Conservation (phyloP, 129 eudicot genomes). For the Pulicaria dysenterica region DNA sequence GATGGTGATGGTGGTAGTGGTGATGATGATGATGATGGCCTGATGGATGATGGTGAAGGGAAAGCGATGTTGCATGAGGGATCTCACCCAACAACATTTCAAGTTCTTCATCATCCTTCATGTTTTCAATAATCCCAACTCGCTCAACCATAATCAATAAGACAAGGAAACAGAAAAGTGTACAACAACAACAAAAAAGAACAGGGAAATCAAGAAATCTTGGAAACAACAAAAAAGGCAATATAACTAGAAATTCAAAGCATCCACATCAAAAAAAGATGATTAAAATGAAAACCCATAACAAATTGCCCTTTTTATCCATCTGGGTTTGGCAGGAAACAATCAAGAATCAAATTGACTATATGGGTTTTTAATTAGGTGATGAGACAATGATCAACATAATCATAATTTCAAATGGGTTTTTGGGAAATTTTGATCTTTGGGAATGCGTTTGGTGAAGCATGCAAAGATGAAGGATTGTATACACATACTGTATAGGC, state of each 20-base stretch:
- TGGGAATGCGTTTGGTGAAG: constrained; percentile 64
- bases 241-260: constrained; percentile 34
- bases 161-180: constrained; percentile 25
- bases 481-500: constrained; percentile 32
- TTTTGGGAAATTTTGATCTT: constrained; percentile 37
- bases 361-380: constrained; percentile 32
- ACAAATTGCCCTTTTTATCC: constrained; percentile 42
- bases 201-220: constrained; percentile 27
- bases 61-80: constrained; percentile 68
- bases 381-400: constrained; percentile 28
- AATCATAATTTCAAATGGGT: constrained; percentile 42
- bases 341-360: constrained; percentile 38
- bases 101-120: constrained; percentile 80
- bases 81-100: constrained; percentile 83
- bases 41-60: constrained; percentile 37
- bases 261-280: constrained; percentile 47
- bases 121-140: constrained; percentile 42
- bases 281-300: constrained; percentile 45
- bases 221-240: constrained; percentile 25
- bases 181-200: constrained; percentile 34
- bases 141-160: constrained; percentile 47
- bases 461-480: constrained; percentile 72
- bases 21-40: constrained; percentile 27
- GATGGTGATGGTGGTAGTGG: constrained; percentile 25
- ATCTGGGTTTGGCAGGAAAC: constrained; percentile 43